A percentile compares a stretch with the other conserved stretches of the same genome.
These are phyloP conservation scores for Rhodotorula diobovata DNA, from an alignment of 768 basidiomycete genomes.

Conservation along the genomic window DNA sequence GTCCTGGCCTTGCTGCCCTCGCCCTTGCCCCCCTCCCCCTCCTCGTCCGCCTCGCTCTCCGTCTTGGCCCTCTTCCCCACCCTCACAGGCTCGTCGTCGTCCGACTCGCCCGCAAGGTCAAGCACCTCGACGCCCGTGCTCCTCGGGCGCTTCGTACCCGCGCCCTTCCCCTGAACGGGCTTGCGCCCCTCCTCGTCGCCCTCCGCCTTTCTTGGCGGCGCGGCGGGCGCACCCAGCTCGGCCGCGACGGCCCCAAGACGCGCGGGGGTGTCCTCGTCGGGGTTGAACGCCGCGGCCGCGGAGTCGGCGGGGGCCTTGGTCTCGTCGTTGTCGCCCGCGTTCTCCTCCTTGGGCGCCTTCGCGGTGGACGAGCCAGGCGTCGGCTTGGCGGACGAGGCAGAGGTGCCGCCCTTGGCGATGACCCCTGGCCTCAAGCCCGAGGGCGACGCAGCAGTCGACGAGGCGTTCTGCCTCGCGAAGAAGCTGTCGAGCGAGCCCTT, in stretches of 20 bases:
- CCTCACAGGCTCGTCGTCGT: neutral
- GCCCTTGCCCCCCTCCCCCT: neutral
- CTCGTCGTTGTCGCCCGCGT: neutral
- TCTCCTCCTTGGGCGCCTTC: neutral
- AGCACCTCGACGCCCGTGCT: constrained; percentile 5
- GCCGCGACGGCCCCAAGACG: constrained; percentile 61
- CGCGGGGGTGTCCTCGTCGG: constrained; percentile 56
- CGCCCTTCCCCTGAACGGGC: neutral
- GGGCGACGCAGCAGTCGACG: constrained; percentile 8
- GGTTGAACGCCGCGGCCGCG: constrained; percentile 58
- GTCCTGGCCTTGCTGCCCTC: neutral
- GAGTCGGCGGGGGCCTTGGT: neutral
- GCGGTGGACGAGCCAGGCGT: neutral
- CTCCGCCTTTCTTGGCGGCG: constrained; percentile 56
- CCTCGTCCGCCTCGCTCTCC: too few relatives aligned
- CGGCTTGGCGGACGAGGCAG: too few relatives aligned
- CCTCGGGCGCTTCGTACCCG: neutral
- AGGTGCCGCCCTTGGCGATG: neutral
- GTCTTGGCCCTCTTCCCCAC: neutral
- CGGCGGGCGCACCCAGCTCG: constrained; percentile 43
- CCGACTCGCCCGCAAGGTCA: neutral
- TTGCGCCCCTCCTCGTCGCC: neutral
- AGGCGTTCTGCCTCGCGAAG: constrained; percentile 56
- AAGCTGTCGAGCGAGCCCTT: constrained; percentile 58
- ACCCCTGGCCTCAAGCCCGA: neutral